phyloP scores from a whole-genome alignment of 2,329 filamentous ascomycete species.

The Drechslerella stenobrocha region DNA sequence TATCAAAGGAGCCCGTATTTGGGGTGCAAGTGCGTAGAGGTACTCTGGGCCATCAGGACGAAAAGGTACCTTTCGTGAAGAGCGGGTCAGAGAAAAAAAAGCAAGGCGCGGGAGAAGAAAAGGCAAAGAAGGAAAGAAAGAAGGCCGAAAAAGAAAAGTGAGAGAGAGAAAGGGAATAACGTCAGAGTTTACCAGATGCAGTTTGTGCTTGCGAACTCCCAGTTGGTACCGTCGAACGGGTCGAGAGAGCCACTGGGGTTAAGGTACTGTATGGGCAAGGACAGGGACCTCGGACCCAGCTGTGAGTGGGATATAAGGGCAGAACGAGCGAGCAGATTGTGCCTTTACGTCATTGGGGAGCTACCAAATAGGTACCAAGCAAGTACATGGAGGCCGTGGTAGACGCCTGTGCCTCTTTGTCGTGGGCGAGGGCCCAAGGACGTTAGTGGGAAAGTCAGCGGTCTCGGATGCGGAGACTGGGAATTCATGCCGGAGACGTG shows the following conservation, averaged over 20 bases:
- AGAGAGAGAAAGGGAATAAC: conserved; percentile 29
- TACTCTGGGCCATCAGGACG: conserved; percentile 19
- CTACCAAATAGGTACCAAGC: conserved; percentile 9
- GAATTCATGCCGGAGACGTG: conserved; percentile 47
- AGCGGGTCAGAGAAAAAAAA: conserved; percentile 6
- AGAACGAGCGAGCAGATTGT: conserved; percentile 30
- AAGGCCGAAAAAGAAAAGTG: background rate
- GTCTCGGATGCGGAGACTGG: conserved; percentile 48
- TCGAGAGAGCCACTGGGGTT: conserved; percentile 44
- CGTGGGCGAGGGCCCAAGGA: conserved; percentile 17
- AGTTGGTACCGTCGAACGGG: conserved; percentile 47
- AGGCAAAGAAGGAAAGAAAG: background rate
- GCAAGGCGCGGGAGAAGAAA: background rate
- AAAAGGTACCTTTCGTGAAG: conserved; percentile 2
- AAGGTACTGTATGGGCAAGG: conserved; percentile 19
- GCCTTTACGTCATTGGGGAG: conserved; percentile 46
- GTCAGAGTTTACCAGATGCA: conserved; percentile 48
- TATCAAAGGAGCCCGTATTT: conserved; percentile 45
- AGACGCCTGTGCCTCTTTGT: conserved; percentile 6
- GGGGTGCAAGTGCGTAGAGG: conserved; percentile 21
- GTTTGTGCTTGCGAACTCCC: conserved; percentile 47
- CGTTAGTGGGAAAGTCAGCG: conserved; percentile 46
- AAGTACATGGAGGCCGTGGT: too few relatives aligned
- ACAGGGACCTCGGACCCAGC: background rate
- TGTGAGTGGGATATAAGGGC: conserved; percentile 12